Evolutionary conservation across 176 grass and related monocot genomes (phyloP).

Genomic region (Raddia guianensis): DNA sequence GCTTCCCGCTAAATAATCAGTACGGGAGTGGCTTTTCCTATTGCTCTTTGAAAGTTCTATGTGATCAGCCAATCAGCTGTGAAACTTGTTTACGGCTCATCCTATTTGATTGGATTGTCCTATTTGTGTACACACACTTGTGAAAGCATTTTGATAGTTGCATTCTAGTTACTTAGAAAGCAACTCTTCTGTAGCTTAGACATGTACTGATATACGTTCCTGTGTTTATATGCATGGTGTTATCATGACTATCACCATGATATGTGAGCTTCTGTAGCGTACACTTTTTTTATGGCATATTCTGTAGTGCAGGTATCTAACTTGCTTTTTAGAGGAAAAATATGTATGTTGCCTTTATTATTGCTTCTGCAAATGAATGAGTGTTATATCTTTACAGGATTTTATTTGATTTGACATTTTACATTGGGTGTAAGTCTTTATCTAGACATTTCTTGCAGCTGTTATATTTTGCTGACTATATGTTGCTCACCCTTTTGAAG

Average conservation of each 20-base stretch:
- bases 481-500: conserved; percentile 48
- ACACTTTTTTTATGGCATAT: conserved; percentile 12
- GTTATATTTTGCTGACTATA: conserved; percentile 33
- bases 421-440: not conserved
- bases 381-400: not conserved
- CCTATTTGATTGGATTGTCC: conserved; percentile 8
- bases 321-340: not conserved
- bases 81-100: not conserved
- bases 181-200: conserved; percentile 3
- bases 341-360: not conserved
- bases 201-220: not conserved
- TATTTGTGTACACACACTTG: conserved; percentile 16
- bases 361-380: conserved; percentile 16
- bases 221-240: not conserved
- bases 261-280: not conserved
- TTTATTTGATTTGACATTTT: conserved; percentile 36
- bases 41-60: not conserved
- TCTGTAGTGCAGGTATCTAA: not conserved
- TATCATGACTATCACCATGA: conserved; percentile 2
- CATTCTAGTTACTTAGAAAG: conserved; percentile 1
- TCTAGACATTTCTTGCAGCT: not conserved
- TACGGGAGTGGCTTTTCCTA: not conserved
- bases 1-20: not conserved
- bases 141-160: not conserved
- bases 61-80: not conserved